These are phyloP conservation scores for Brettanomyces sp. DNA, from an alignment of 805 yeast genomes.

Conservation along the genomic window DNA sequence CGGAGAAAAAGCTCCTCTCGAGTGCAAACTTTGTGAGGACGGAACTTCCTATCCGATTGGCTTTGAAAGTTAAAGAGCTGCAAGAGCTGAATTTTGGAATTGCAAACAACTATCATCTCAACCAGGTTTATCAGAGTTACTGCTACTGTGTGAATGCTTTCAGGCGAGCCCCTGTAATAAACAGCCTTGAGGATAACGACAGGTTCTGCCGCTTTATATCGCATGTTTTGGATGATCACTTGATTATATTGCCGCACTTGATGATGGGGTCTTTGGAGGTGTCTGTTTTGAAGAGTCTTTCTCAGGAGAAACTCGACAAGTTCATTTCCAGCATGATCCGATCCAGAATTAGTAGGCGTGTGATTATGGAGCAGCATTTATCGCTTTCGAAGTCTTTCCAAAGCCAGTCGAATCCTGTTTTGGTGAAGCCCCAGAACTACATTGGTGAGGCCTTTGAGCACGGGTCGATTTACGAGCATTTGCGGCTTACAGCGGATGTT, in stretches of 20 bases:
- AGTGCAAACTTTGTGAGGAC: constrained; percentile 85
- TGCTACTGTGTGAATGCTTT: constrained; percentile 81
- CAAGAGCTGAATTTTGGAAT: constrained; percentile 76
- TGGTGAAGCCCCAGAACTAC: constrained; percentile 45
- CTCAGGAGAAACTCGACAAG: constrained; percentile 55
- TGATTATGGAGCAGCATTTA: constrained; percentile 85
- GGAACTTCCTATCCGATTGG: constrained; percentile 78
- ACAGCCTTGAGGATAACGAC: constrained; percentile 65
- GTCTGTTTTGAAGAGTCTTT: constrained; percentile 47
- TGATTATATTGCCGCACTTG: constrained; percentile 74
- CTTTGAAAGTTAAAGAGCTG: constrained; percentile 68
- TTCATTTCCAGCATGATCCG: constrained; percentile 72
- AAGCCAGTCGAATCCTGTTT: constrained; percentile 29
- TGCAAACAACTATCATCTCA: constrained; percentile 76
- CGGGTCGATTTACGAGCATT: constrained; percentile 64
- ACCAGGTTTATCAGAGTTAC: constrained; percentile 79
- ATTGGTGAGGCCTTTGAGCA: constrained; percentile 74
- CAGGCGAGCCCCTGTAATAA: constrained; percentile 61
- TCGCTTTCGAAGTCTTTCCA: constrained; percentile 62
- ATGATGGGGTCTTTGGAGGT: constrained; percentile 91
- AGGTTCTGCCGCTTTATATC: constrained; percentile 57
- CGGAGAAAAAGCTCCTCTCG: constrained; percentile 64
- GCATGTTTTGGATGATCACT: constrained; percentile 66
- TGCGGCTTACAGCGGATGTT: constrained; percentile 43
- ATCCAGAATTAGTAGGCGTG: constrained; percentile 81